Evolutionary conservation across 2,329 filamentous ascomycete species (phyloP).

Genomic region (Aureobasidium sp.): DNA sequence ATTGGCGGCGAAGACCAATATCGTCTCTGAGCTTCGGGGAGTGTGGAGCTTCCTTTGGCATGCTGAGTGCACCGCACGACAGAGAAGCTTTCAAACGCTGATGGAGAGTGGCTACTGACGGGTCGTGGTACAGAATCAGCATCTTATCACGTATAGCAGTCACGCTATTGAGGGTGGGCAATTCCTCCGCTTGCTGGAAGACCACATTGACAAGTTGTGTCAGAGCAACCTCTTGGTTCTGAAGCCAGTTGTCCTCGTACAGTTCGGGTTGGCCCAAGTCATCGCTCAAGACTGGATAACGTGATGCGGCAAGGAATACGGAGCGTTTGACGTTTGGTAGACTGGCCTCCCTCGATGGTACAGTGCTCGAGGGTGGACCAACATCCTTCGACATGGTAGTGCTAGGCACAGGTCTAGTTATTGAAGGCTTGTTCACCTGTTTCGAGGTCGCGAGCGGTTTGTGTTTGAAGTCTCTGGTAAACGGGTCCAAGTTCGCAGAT

Average conservation of each 20-base stretch:
- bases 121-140: slow-evolving; percentile 48
- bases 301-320: slow-evolving; percentile 19
- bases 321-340: slow-evolving; percentile 22
- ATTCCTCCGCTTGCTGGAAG: slow-evolving; percentile 38
- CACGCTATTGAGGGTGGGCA: slow-evolving; percentile 15
- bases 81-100: slow-evolving; percentile 54
- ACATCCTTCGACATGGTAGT: slow-evolving; percentile 4
- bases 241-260: slow-evolving; percentile 58
- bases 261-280: slow-evolving; percentile 50
- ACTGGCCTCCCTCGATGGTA: slow-evolving; percentile 12
- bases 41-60: slow-evolving; percentile 47
- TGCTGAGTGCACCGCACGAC: slow-evolving; percentile 49
- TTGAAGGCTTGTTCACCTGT: background rate
- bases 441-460: background rate
- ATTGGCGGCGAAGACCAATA: slow-evolving; percentile 51
- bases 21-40: slow-evolving; percentile 46
- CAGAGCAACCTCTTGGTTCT: slow-evolving; percentile 54
- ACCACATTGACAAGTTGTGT: slow-evolving; percentile 54
- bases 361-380: background rate
- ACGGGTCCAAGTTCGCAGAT: background rate
- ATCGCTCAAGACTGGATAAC: slow-evolving; percentile 48
- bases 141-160: slow-evolving; percentile 40
- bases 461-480: slow-evolving; percentile 4
- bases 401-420: background rate
- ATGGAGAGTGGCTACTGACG: slow-evolving; percentile 45